Evolutionary conservation across 148 eudicot species (phyloP), one percentile per base, ranked within the genome.

Genomic region (Talinum fruticosum): DNA sequence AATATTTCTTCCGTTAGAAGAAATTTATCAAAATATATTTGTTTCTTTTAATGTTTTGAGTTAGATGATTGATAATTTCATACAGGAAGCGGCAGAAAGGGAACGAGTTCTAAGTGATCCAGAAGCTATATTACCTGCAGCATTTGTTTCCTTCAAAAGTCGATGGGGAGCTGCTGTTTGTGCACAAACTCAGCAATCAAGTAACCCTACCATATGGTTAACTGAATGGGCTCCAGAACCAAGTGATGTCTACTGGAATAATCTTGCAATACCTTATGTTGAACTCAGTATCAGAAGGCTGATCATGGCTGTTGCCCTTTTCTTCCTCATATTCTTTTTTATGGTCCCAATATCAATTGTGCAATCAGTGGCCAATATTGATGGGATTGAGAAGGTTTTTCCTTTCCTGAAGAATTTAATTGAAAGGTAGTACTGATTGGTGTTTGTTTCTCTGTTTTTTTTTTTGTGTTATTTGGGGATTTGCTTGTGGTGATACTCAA

Each of bases 91-190:
- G 44, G 86, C 81, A 24, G 99, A 96, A 82, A 85, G 92, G 69
- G 92, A 87, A 72, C 88, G 80, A 76, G 91, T 96, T 33, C 81
- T 84, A 62, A 88, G 87, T 82, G 97, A 96, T 78, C 93, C 97
- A 14, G 84, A 83, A 37, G 90, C 97, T 65, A 77, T 93, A 77
- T 79, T 96, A 69, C 97, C 99, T 5, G 93, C 93, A 19, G 99
- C 99, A 69, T 96, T 96, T 87, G 99, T 96, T 69, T 96, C 99
- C 5, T 96, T 96, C 69, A 93, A 82, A 82, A 84, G 87, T 36
- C 88, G 99, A 71, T 96, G 99, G 99, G 99, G 97, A 70, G 97
- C 97, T 75, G 99, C 97, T 76, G 93, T 96, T 45, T 96, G 99
- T 86, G 99, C 99, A 81, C 99, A 96, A 87, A 96, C 99, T 73